A percentile compares a stretch with the other conserved stretches of the same genome.
These are phyloP conservation scores for Prototheca cutis DNA, from an alignment of 163 green algal species.

Conservation along the genomic window DNA sequence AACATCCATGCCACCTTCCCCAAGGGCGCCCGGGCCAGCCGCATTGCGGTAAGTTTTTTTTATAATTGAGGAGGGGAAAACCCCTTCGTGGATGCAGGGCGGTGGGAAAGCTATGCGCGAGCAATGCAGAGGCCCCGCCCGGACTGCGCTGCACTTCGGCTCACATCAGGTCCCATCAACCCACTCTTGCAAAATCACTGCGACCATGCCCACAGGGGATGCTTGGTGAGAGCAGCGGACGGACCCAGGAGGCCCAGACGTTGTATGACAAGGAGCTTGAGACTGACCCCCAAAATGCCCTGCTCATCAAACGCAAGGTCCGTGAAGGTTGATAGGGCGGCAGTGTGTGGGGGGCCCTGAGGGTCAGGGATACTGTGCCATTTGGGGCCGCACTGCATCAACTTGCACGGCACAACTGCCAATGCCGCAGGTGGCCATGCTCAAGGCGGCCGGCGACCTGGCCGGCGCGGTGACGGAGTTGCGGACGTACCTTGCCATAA, in stretches of 20 bases:
- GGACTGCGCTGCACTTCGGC: too few relatives aligned
- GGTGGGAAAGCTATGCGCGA: too few relatives aligned
- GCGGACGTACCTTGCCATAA: conserved; percentile 56
- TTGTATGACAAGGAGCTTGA: conserved; percentile 53
- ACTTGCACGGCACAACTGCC: too few relatives aligned
- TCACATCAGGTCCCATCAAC: too few relatives aligned
- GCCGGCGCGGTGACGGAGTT: conserved; percentile 47
- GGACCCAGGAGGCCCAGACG: conserved; percentile 33
- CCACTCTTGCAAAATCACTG: too few relatives aligned
- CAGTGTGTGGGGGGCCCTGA: too few relatives aligned
- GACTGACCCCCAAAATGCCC: conserved; percentile 37
- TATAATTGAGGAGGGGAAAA: too few relatives aligned
- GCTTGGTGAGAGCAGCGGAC: conserved; percentile 53
- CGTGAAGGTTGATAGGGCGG: too few relatives aligned
- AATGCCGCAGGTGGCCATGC: conserved; percentile 28
- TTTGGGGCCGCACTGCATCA: background rate
- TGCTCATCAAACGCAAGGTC: conserved; percentile 54
- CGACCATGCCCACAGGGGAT: conserved; percentile 62
- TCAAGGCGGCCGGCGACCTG: conserved; percentile 37
- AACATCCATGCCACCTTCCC: conserved; percentile 49
- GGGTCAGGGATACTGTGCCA: too few relatives aligned
- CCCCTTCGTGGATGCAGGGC: too few relatives aligned
- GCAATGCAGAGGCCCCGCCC: too few relatives aligned
- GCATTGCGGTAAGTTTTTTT: conserved; percentile 39
- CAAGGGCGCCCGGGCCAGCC: conserved; percentile 36